phyloP scores from a whole-genome alignment of 768 basidiomycete species.

The Calocera viscosa region DNA sequence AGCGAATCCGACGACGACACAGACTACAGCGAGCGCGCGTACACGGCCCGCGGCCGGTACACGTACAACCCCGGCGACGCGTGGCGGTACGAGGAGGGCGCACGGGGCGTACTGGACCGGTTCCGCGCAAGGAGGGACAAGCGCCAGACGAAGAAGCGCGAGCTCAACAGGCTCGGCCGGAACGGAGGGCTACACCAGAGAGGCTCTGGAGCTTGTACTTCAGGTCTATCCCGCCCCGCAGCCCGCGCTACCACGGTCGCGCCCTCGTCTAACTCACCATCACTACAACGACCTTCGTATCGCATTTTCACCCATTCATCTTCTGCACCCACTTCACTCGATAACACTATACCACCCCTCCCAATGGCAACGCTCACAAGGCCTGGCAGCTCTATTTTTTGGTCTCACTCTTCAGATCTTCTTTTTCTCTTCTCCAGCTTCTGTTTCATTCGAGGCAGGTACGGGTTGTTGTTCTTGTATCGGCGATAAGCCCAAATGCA shows the following conservation, averaged over 20 bases:
- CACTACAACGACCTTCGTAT: neutral
- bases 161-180: neutral
- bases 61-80: neutral
- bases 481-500: neutral
- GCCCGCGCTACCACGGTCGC: neutral
- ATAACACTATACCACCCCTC: neutral
- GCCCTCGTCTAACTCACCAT: neutral
- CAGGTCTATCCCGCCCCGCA: neutral
- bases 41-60: neutral
- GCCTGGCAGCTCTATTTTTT: neutral
- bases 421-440: neutral
- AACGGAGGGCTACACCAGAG: neutral
- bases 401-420: neutral
- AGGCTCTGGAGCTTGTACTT: conserved; percentile 8
- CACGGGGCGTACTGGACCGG: neutral
- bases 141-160: neutral
- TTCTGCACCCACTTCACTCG: neutral
- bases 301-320: neutral
- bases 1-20: conserved; percentile 9
- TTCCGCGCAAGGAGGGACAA: neutral
- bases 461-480: neutral
- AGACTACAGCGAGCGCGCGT: neutral
- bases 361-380: neutral
- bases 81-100: neutral
- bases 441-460: neutral